A percentile compares a stretch with the other conserved stretches of the same genome.
These are phyloP conservation scores for Pulveroboletus sp. DNA, from an alignment of 768 basidiomycete species.

Conservation along the genomic window DNA sequence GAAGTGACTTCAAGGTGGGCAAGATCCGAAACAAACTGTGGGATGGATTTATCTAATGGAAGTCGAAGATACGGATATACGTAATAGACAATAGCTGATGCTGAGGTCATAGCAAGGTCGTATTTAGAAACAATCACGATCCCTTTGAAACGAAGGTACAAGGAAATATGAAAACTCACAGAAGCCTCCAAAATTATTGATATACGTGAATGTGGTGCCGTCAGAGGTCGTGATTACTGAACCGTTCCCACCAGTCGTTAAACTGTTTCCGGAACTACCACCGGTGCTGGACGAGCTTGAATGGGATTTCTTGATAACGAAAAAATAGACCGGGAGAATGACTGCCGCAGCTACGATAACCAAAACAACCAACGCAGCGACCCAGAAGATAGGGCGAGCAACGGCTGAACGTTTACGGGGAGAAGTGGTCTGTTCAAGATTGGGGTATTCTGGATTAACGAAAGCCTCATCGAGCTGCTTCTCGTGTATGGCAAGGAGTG, in stretches of 20 bases:
- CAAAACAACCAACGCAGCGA: constrained; percentile 28
- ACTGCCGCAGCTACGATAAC: constrained; percentile 35
- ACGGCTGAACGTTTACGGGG: constrained; percentile 18
- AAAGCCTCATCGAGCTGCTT: constrained; percentile 13
- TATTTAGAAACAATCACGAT: not conserved
- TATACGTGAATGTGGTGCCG: constrained; percentile 73
- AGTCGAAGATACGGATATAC: not conserved
- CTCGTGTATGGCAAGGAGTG: constrained; percentile 22
- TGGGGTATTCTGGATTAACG: not conserved
- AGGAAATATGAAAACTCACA: constrained; percentile 43
- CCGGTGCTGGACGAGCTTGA: constrained; percentile 6
- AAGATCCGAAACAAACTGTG: constrained; percentile 1
- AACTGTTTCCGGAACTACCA: constrained; percentile 3
- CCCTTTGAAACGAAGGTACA: not conserved
- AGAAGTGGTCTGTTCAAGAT: not conserved
- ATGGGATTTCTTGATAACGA: constrained; percentile 27
- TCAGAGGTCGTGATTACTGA: constrained; percentile 60
- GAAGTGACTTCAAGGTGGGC: not conserved
- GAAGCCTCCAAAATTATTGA: constrained; percentile 72
- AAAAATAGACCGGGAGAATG: constrained; percentile 40
- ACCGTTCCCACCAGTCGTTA: constrained; percentile 61
- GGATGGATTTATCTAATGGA: not conserved
- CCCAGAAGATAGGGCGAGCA: constrained; percentile 25
- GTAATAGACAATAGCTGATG: not conserved
- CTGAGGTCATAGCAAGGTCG: not conserved